These are phyloP conservation scores for Chlorella ohadii DNA, from an alignment of 139 green algal species.

Conservation along the genomic window DNA sequence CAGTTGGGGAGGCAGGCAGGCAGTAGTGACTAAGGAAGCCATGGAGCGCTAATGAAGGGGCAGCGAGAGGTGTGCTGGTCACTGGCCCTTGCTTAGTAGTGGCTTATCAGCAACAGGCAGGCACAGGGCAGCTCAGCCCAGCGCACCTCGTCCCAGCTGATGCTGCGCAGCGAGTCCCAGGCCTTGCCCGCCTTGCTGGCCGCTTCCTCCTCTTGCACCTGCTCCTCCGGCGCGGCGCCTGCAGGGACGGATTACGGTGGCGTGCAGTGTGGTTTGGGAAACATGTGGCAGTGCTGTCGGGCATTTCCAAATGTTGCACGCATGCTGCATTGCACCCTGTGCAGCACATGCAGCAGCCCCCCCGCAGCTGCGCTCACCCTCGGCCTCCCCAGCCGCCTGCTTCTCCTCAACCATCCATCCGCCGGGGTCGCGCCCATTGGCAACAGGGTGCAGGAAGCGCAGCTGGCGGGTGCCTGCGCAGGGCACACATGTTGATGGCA, in stretches of 20 bases:
- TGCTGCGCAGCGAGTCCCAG: not conserved
- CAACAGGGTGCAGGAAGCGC: constrained; percentile 4
- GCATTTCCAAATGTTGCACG: no score
- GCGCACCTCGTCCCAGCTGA: not conserved
- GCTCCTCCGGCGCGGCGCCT: not conserved
- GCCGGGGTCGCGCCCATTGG: not conserved
- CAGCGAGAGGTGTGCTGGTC: no score
- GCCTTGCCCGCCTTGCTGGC: not conserved
- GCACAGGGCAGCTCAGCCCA: no score
- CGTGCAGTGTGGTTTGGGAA: no score
- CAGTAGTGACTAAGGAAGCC: not conserved
- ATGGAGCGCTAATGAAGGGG: not conserved
- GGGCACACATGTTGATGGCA: not conserved
- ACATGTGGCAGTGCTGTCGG: no score
- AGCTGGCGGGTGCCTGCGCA: not conserved
- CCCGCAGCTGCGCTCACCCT: not conserved
- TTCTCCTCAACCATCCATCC: constrained; percentile 11
- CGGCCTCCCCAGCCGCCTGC: not conserved
- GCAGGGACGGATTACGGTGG: no score
- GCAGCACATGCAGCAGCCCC: no score
- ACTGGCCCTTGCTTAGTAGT: no score
- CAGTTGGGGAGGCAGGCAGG: not conserved
- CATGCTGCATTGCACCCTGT: no score
- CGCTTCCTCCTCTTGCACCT: not conserved
- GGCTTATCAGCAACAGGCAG: no score